Conservation (phyloP, 495 filamentous ascomycete genomes). For the Penicillium argentinense region DNA sequence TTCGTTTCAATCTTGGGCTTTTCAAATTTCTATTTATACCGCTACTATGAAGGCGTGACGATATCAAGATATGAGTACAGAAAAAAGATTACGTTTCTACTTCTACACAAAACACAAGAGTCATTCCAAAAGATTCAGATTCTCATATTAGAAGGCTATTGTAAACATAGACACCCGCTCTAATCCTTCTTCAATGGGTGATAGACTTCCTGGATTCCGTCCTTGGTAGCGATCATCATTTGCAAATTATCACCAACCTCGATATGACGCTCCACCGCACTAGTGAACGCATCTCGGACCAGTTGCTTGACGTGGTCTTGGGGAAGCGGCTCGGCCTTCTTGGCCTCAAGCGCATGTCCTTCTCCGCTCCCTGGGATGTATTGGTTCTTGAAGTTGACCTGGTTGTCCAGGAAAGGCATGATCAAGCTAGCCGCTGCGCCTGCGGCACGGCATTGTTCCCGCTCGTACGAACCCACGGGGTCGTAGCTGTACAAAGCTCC, state of each 20-base stretch:
- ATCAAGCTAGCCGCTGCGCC: slow-evolving; percentile 96
- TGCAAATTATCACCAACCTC: slow-evolving; percentile 97
- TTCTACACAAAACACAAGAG: slow-evolving; percentile 11
- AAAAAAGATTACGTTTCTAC: slow-evolving; percentile 17
- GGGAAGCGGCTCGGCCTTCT: slow-evolving; percentile 64
- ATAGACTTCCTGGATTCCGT: slow-evolving; percentile 84
- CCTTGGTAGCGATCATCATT: slow-evolving; percentile 85
- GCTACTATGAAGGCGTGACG: slow-evolving; percentile 31
- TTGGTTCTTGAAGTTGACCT: slow-evolving; percentile 99
- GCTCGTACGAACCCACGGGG: slow-evolving; percentile 92
- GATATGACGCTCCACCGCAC: slow-evolving; percentile 96
- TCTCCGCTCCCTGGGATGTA: slow-evolving; percentile 85
- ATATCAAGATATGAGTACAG: slow-evolving; percentile 25
- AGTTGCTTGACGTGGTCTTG: slow-evolving; percentile 74
- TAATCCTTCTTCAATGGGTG: slow-evolving; percentile 90
- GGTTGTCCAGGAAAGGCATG: slow-evolving; percentile 98
- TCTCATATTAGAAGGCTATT: slow-evolving; percentile 18
- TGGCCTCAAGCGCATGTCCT: slow-evolving; percentile 71
- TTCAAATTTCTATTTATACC: slow-evolving; percentile 6
- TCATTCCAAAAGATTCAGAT: slow-evolving; percentile 4
- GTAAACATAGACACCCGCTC: slow-evolving; percentile 17
- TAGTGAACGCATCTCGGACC: slow-evolving; percentile 96
- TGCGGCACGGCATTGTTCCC: slow-evolving; percentile 92
- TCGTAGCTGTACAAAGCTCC: slow-evolving; percentile 97
- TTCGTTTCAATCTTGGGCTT: no score